phyloP scores from a whole-genome alignment of 257 asterid genomes.

The Cynanchum wilfordii region DNA sequence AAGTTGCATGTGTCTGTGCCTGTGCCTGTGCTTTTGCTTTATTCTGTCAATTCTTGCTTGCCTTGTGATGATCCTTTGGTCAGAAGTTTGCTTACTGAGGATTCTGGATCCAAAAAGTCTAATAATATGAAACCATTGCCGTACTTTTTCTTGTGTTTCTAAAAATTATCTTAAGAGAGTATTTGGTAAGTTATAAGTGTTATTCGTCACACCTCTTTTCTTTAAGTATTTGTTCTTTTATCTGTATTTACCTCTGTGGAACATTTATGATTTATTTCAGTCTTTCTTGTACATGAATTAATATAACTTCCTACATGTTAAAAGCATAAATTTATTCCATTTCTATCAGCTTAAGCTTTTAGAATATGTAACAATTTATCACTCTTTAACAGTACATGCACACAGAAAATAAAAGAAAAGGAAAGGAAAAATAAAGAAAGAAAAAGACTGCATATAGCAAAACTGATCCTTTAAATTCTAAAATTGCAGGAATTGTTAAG shows the following conservation, averaged over 20 bases:
- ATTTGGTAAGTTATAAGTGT: not conserved
- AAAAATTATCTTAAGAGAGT: not conserved
- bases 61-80: not conserved
- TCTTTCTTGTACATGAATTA: not conserved
- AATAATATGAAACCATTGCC: not conserved
- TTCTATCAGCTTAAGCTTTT: too few species aligned
- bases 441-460: not conserved
- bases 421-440: too few species aligned
- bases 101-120: not conserved
- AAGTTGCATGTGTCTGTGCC: not conserved
- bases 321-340: too few species aligned
- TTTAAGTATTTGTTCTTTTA: not conserved
- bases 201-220: not conserved
- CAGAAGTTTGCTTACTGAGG: not conserved
- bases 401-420: not conserved
- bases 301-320: not conserved
- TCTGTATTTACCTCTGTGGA: not conserved
- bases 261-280: not conserved
- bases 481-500: slow-evolving; percentile 69
- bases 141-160: not conserved
- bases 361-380: too few species aligned
- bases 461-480: not conserved
- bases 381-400: too few species aligned
- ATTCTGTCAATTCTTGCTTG: not conserved
- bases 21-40: not conserved